Evolutionary conservation across 192 early-diverging fungal genomes (phyloP).

Genomic region (Coemansia asiatica): DNA sequence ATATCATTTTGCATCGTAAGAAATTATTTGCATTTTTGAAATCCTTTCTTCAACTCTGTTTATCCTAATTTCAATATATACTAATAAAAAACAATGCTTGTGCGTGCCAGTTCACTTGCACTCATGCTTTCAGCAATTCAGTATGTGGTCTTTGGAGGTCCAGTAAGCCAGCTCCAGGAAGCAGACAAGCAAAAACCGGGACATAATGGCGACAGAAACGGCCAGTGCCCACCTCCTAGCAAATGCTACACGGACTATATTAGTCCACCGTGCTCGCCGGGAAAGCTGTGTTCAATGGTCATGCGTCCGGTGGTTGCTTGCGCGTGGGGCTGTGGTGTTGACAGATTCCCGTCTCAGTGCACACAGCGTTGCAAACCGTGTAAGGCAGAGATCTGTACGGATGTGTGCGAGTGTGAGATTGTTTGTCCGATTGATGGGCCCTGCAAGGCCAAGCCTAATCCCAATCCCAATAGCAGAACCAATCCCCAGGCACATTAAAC

Average conservation of each 20-base stretch:
- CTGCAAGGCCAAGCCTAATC: conserved; percentile 17
- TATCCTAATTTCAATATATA: too few species aligned
- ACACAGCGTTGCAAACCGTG: conserved; percentile 36
- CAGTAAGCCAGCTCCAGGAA: neutral
- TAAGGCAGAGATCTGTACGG: conserved; percentile 20
- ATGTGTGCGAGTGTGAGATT: conserved; percentile 36
- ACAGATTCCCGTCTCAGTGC: conserved; percentile 11
- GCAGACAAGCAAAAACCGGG: neutral
- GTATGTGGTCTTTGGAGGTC: neutral
- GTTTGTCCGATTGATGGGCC: conserved; percentile 20
- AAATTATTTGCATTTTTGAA: too few species aligned
- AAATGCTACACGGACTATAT: conserved; percentile 30
- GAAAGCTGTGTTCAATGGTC: conserved; percentile 14
- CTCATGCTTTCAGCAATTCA: neutral
- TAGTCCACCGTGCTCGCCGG: conserved; percentile 12
- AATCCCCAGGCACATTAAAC: too few species aligned
- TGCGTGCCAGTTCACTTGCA: neutral
- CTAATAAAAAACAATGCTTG: too few species aligned
- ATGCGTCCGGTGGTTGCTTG: conserved; percentile 20
- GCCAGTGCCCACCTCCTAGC: conserved; percentile 17
- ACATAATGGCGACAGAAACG: neutral
- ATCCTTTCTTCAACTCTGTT: too few species aligned
- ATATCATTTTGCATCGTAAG: too few species aligned
- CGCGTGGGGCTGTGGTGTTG: conserved; percentile 17
- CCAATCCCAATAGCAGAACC: too few species aligned